A percentile compares a stretch with the other conserved stretches of the same genome.
Evolutionary conservation across 805 yeast genomes (phyloP).

Genomic region (Peterozyma toletana): DNA sequence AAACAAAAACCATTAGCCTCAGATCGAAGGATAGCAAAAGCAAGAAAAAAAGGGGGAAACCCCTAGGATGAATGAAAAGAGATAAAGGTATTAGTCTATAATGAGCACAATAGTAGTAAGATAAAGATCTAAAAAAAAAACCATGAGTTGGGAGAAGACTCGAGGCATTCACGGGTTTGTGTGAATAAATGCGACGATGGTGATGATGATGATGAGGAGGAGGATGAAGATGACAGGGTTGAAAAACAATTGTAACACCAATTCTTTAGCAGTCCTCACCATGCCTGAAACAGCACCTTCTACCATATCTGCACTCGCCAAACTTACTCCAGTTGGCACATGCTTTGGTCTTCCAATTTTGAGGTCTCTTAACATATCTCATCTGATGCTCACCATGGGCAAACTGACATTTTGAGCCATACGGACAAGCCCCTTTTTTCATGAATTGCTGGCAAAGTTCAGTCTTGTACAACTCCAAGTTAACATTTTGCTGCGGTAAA

Average conservation of each 20-base stretch:
- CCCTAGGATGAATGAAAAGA: no score
- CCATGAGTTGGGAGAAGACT: no score
- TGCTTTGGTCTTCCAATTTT: conserved; percentile 86
- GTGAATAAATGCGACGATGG: no score
- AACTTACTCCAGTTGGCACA: conserved; percentile 82
- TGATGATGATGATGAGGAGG: no score
- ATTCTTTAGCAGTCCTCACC: conserved; percentile 25
- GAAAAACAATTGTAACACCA: not conserved
- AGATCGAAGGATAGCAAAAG: no score
- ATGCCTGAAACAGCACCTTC: conserved; percentile 88
- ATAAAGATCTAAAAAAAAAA: no score
- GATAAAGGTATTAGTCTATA: no score
- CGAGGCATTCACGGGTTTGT: no score
- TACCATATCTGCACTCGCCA: conserved; percentile 84
- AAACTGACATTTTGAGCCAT: conserved; percentile 88
- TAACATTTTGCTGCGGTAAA: conserved; percentile 10
- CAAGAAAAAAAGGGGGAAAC: no score
- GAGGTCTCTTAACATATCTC: conserved; percentile 63
- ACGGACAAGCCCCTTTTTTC: conserved; percentile 70
- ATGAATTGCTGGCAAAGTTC: conserved; percentile 80
- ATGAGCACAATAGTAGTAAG: no score
- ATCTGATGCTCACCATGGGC: conserved; percentile 84
- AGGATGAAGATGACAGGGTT: not conserved
- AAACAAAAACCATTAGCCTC: no score
- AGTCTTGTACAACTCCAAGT: conserved; percentile 62